phyloP scores from a whole-genome alignment of 352 stramenopile species.

The Globisporangium rhizosaccharum region DNA sequence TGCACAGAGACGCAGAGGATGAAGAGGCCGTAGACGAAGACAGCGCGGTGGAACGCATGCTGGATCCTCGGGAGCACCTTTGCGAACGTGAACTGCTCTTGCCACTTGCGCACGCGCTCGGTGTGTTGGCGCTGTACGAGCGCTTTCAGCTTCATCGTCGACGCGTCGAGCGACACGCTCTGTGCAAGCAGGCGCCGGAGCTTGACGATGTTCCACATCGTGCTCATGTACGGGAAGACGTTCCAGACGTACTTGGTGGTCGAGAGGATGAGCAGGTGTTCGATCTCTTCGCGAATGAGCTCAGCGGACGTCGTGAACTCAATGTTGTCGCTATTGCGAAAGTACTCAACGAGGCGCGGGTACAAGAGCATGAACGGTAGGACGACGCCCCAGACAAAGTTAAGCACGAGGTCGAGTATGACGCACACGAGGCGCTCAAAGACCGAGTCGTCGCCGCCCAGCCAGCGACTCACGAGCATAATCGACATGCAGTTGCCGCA shows the following conservation, averaged over 20 bases:
- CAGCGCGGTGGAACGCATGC: constrained; percentile 1
- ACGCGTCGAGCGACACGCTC: neutral
- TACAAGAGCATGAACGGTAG: constrained; percentile 6
- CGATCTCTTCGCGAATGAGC: constrained; percentile 10
- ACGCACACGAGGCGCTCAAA: constrained; percentile 7
- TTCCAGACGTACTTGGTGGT: constrained; percentile 1
- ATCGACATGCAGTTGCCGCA: constrained; percentile 11
- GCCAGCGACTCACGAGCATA: constrained; percentile 4
- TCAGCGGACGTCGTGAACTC: constrained; percentile 1
- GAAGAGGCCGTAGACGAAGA: constrained; percentile 2
- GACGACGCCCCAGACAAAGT: constrained; percentile 13
- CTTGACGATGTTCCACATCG: constrained; percentile 10
- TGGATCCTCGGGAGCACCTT: constrained; percentile 5
- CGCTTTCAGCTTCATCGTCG: constrained; percentile 2
- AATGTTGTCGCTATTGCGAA: neutral
- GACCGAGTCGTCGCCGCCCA: constrained; percentile 4
- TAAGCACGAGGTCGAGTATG: constrained; percentile 9
- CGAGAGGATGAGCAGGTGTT: constrained; percentile 9
- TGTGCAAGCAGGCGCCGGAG: constrained; percentile 1
- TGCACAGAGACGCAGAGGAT: constrained; percentile 7
- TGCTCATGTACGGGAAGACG: constrained; percentile 11
- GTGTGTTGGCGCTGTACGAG: neutral
- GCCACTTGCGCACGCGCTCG: neutral
- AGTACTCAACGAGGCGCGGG: constrained; percentile 9
- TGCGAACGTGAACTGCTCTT: constrained; percentile 1